Percentiles rank a stretch among this genome's conserved stretches.
These are phyloP conservation scores for Talinum fruticosum DNA, from an alignment of 148 eudicot genomes.

Conservation along the genomic window DNA sequence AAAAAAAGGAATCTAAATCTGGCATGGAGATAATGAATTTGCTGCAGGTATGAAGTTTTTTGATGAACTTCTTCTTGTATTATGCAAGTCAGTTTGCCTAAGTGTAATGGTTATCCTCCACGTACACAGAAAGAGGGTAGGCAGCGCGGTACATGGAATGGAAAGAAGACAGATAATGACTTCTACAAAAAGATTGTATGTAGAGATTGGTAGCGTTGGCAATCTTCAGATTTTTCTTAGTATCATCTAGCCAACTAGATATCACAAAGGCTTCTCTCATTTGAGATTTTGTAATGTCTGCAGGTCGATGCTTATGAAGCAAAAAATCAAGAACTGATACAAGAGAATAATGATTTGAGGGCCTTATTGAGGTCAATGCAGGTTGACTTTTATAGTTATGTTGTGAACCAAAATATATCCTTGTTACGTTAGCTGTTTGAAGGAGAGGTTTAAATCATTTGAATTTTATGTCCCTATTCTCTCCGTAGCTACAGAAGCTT, in stretches of 20 bases:
- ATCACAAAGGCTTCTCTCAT: conserved; percentile 4
- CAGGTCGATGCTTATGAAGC: conserved; percentile 97
- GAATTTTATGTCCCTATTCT: not conserved
- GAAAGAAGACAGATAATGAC: conserved; percentile 95
- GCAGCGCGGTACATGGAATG: conserved; percentile 99
- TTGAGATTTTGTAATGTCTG: conserved; percentile 17
- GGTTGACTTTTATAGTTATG: conserved; percentile 34
- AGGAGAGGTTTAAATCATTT: not conserved
- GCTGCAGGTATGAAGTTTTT: conserved; percentile 69
- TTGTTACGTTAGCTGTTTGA: not conserved
- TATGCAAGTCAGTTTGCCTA: not conserved
- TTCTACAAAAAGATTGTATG: conserved; percentile 95
- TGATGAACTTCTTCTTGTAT: conserved; percentile 4
- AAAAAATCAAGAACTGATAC: conserved; percentile 92
- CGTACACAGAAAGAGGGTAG: conserved; percentile 92
- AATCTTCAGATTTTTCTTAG: not conserved
- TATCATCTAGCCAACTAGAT: conserved; percentile 5
- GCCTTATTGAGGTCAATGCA: conserved; percentile 91
- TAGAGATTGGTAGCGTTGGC: not conserved
- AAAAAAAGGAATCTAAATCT: conserved; percentile 96
- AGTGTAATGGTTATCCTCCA: not conserved
- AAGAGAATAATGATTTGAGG: conserved; percentile 92
- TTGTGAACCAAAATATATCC: not conserved
- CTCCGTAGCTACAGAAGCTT: not conserved
- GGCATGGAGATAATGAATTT: conserved; percentile 99